Conservation (phyloP, 768 basidiomycete genomes). For the Mycena vulgaris region DNA sequence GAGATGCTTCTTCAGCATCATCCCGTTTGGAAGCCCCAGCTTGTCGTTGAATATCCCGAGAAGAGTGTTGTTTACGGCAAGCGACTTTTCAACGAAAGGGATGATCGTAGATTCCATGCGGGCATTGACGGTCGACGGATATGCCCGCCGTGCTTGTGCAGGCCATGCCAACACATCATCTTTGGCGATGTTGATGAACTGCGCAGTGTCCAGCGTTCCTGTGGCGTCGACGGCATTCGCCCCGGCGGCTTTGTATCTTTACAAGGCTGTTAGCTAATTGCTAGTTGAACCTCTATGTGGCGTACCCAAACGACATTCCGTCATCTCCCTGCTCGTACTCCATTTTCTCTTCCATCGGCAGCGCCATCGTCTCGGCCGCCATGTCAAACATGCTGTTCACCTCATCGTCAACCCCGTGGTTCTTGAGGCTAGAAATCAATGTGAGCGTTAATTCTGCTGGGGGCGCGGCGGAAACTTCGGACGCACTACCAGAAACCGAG, state of each 20-base stretch:
- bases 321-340: slow-evolving; percentile 59
- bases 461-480: neutral
- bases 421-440: slow-evolving; percentile 54
- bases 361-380: slow-evolving; percentile 56
- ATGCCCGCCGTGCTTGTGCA: slow-evolving; percentile 55
- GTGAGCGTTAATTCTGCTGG: neutral
- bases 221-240: slow-evolving; percentile 60
- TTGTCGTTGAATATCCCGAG: slow-evolving; percentile 59
- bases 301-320: slow-evolving; percentile 58
- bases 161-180: slow-evolving; percentile 68
- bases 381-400: slow-evolving; percentile 59
- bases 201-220: slow-evolving; percentile 58
- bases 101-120: slow-evolving; percentile 54
- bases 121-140: slow-evolving; percentile 57
- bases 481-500: slow-evolving; percentile 69
- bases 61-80: slow-evolving; percentile 56
- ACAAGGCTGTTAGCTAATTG: too few relatives aligned
- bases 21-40: slow-evolving; percentile 59
- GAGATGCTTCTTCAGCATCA: slow-evolving; percentile 54
- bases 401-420: slow-evolving; percentile 58
- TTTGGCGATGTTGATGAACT: slow-evolving; percentile 65
- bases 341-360: slow-evolving; percentile 61
- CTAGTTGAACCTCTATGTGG: slow-evolving; percentile 38
- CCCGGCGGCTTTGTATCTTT: slow-evolving; percentile 54
- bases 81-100: slow-evolving; percentile 39